Percentiles rank a stretch among this genome's conserved stretches.
Conservation (phyloP, 23 red algal species). For the Gracilaria caudata region DNA sequence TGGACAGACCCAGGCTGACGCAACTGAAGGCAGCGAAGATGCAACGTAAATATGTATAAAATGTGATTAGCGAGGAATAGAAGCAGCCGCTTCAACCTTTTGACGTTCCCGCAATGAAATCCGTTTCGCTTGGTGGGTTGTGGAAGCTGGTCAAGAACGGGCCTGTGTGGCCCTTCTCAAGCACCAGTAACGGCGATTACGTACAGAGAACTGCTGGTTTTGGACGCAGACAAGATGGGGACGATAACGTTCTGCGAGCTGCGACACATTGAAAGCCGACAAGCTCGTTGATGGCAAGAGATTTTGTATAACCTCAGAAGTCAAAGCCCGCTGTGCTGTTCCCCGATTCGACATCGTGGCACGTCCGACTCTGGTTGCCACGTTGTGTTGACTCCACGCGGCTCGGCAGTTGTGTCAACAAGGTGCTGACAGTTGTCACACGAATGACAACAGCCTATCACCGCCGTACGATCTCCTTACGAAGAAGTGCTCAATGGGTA, state of each 20-base stretch:
- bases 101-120: neutral
- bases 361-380: no score
- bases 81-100: neutral
- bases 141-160: neutral
- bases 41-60: neutral
- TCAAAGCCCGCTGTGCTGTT: neutral
- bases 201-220: neutral
- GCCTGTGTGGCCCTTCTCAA: neutral
- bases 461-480: neutral
- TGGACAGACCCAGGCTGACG: neutral
- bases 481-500: no score
- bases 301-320: no score
- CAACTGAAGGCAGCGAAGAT: neutral
- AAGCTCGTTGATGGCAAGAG: no score
- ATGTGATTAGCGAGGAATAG: neutral
- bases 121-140: neutral
- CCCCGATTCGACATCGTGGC: neutral
- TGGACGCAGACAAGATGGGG: neutral
- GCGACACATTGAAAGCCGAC: neutral
- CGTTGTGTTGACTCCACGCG: neutral
- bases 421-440: neutral
- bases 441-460: neutral
- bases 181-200: neutral
- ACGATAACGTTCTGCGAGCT: neutral
- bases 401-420: neutral